A percentile compares a stretch with the other conserved stretches of the same genome.
Conservation (phyloP, 2,329 filamentous ascomycete genomes). For the Ophiostoma montium region DNA sequence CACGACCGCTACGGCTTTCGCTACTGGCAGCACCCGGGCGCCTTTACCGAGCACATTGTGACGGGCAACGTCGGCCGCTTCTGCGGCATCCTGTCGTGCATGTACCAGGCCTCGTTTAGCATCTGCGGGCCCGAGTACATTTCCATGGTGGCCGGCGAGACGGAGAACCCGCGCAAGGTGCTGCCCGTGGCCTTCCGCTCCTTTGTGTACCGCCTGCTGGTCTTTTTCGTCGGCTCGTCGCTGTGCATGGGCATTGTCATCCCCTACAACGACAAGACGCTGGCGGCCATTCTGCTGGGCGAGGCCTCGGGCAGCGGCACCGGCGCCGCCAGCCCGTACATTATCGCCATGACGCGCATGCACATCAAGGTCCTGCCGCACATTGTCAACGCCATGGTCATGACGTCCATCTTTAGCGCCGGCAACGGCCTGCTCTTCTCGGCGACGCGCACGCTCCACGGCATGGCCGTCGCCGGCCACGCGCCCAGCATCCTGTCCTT, state of each 20-base stretch:
- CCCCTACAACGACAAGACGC: conserved; percentile 41
- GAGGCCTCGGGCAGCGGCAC: conserved; percentile 34
- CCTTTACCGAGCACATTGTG: conserved; percentile 26
- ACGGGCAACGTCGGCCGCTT: conserved; percentile 25
- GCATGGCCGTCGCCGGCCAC: conserved; percentile 41
- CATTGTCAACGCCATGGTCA: conserved; percentile 47
- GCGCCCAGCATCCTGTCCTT: conserved; percentile 36
- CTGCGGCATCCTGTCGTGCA: conserved; percentile 26
- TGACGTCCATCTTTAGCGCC: conserved; percentile 45
- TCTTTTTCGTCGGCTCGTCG: conserved; percentile 53
- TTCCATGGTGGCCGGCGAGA: conserved; percentile 34
- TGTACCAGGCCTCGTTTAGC: conserved; percentile 28
- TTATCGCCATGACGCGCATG: conserved; percentile 44
- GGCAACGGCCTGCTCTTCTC: conserved; percentile 50
- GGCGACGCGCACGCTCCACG: conserved; percentile 45
- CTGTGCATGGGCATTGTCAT: conserved; percentile 49
- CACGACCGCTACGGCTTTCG: conserved; percentile 10
- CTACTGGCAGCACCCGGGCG: conserved; percentile 22
- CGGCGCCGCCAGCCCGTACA: conserved; percentile 31
- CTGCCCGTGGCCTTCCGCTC: conserved; percentile 52
- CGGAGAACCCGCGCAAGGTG: conserved; percentile 40
- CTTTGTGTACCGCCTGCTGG: conserved; percentile 50
- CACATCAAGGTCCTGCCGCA: conserved; percentile 38
- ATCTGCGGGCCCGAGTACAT: conserved; percentile 50
- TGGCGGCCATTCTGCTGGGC: conserved; percentile 36